Base-by-base conservation (phyloP, 768 basidiomycete species). In the Hypholoma sublateritium region DNA sequence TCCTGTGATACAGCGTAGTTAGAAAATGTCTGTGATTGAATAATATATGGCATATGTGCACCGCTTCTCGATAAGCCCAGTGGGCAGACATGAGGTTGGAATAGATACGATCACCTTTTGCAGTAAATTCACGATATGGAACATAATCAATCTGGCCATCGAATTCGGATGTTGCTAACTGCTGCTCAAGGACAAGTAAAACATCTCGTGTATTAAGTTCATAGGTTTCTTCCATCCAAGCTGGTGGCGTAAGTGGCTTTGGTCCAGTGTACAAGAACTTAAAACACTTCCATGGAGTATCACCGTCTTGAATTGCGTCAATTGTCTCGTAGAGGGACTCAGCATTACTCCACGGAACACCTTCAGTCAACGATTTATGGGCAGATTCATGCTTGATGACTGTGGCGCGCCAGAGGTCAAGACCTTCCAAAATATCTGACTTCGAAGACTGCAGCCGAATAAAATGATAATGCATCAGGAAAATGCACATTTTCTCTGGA, bases 11-110 rank as follows among this genome's bases (percentile, higher is more conserved):
- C 12, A 45, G 43, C 16, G 17, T n/a, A 4, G 5, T 45, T 4
- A 22, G 21, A 45, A 45, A 4, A 45, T 5, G 4, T 39, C 5
- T 45, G 16, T 7, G 16, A 45, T 45, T 3, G 2, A n/a, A 45
- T 3, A 16, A 41, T 11, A 41, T 45, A n/a, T 22, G 43, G 5
- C 3, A n/a, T n/a, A 45, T 4, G 53, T 65, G 12, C 58, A 76
- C 74, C 9, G 73, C 69, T 59, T 76, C 62, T 14, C 59, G 61
- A 62, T 64, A 71, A 4, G 69, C 65, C 73, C 73, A 75, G 54
- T 72, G 56, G 2, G 65, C 74, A 1, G 73, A 75, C 72, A 77
- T 74, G 0, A 76, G 46, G 52, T 74, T 68, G 1, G 63, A 64
- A 51, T 60, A 75, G 12, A 43, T 34, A 1, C 43, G 50, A 11